A percentile compares a stretch with the other conserved stretches of the same genome.
Conservation (phyloP, 164 flowering plant genomes). For the Berberis vulgaris region DNA sequence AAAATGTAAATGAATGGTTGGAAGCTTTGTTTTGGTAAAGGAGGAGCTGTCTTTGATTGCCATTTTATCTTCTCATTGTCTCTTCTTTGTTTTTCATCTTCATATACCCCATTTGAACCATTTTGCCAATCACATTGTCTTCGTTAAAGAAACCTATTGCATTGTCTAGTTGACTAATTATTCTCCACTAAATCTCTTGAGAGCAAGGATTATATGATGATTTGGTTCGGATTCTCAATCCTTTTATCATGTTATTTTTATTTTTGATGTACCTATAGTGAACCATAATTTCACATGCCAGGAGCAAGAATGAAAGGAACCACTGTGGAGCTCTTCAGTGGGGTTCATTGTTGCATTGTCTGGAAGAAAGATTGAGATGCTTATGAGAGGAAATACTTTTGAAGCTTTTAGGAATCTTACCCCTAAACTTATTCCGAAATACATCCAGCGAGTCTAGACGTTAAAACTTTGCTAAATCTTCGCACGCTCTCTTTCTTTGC, state of each 20-base stretch:
- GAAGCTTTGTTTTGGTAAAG: too few relatives aligned
- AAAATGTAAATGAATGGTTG: too few relatives aligned
- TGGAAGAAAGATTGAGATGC: slow-evolving; percentile 63
- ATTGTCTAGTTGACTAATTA: slow-evolving; percentile 27
- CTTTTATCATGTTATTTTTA: slow-evolving; percentile 5
- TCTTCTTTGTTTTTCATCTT: slow-evolving; percentile 19
- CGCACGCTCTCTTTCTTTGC: neutral
- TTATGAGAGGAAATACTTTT: slow-evolving; percentile 35
- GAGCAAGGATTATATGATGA: slow-evolving; percentile 18
- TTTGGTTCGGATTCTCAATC: slow-evolving; percentile 15
- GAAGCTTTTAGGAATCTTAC: slow-evolving; percentile 46
- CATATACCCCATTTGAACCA: slow-evolving; percentile 66
- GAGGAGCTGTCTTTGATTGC: too few relatives aligned
- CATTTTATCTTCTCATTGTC: too few relatives aligned
- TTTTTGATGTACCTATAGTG: slow-evolving; percentile 15
- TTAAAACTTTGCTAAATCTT: slow-evolving; percentile 28
- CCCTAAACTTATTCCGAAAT: slow-evolving; percentile 50
- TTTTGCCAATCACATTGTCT: slow-evolving; percentile 47
- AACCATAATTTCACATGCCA: slow-evolving; percentile 18
- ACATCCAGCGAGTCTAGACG: slow-evolving; percentile 48
- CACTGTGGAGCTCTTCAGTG: slow-evolving; percentile 11
- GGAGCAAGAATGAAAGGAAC: slow-evolving; percentile 20
- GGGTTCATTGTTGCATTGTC: slow-evolving; percentile 32
- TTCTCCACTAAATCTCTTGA: slow-evolving; percentile 41
- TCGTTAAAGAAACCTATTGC: slow-evolving; percentile 52